These are phyloP conservation scores for Neofusicoccum sp. DNA, from an alignment of 2,329 filamentous ascomycete species.

Conservation along the genomic window DNA sequence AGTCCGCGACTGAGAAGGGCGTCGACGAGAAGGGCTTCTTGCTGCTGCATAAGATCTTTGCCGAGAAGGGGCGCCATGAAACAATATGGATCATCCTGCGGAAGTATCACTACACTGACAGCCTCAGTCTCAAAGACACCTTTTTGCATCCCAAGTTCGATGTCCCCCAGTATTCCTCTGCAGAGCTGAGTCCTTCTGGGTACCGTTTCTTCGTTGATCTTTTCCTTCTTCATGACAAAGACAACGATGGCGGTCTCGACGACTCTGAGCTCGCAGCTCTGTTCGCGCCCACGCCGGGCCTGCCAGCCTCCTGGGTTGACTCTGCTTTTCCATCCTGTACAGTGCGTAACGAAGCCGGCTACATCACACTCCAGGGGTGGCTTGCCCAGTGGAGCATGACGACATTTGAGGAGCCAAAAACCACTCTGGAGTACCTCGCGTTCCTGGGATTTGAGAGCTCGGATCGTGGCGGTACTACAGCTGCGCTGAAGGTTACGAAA, in stretches of 20 bases:
- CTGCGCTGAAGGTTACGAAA: conserved; percentile 90
- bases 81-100: conserved; percentile 97
- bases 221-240: conserved; percentile 92
- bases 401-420: conserved; percentile 92
- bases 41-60: conserved; percentile 90
- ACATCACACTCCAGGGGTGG: conserved; percentile 97
- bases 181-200: conserved; percentile 87
- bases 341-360: conserved; percentile 88
- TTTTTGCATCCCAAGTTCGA: conserved; percentile 94
- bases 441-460: conserved; percentile 90
- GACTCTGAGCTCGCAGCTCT: conserved; percentile 79
- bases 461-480: conserved; percentile 70
- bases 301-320: conserved; percentile 84
- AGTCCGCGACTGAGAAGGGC: conserved; percentile 64
- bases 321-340: conserved; percentile 89
- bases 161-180: conserved; percentile 86
- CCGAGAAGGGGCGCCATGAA: conserved; percentile 94
- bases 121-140: conserved; percentile 82
- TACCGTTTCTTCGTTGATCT: conserved; percentile 98
- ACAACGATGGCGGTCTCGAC: conserved; percentile 93
- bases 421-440: conserved; percentile 90
- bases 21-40: conserved; percentile 83
- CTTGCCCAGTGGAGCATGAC: conserved; percentile 99
- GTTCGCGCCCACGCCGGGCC: conserved; percentile 88
- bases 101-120: conserved; percentile 95